Percentiles rank a stretch among this genome's conserved stretches.
These are phyloP conservation scores for Zalaria obscura DNA, from an alignment of 2,329 filamentous ascomycete species.

Conservation along the genomic window DNA sequence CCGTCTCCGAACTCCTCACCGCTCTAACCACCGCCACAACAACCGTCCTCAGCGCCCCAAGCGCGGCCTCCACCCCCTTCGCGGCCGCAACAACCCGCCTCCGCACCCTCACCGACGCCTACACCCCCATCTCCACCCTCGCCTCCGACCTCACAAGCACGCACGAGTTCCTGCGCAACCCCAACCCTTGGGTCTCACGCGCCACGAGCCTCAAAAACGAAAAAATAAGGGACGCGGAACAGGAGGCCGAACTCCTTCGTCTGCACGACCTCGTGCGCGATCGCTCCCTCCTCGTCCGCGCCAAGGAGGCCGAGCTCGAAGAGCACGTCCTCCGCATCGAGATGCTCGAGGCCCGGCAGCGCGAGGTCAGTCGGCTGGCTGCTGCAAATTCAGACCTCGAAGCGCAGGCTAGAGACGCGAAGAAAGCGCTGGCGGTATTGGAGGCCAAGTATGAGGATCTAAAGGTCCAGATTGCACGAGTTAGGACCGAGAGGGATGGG, in stretches of 20 bases:
- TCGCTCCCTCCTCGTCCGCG: slow-evolving; percentile 28
- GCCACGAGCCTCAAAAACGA: slow-evolving; percentile 70
- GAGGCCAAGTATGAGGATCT: slow-evolving; percentile 41
- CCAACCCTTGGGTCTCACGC: slow-evolving; percentile 71
- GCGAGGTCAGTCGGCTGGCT: slow-evolving; percentile 66
- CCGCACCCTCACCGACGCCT: slow-evolving; percentile 45
- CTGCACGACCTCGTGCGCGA: slow-evolving; percentile 71
- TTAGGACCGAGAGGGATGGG: slow-evolving; percentile 54
- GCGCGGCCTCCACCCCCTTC: slow-evolving; percentile 52
- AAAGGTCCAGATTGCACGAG: slow-evolving; percentile 11
- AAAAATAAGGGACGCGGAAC: slow-evolving; percentile 66
- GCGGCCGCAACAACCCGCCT: slow-evolving; percentile 54
- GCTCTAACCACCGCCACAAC: slow-evolving; percentile 45
- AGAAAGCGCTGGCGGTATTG: slow-evolving; percentile 9
- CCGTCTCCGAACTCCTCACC: slow-evolving; percentile 50
- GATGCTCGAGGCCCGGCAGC: slow-evolving; percentile 76
- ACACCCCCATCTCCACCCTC: slow-evolving; percentile 57
- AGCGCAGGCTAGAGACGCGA: slow-evolving; percentile 39
- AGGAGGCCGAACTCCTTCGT: slow-evolving; percentile 69
- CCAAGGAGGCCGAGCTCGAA: slow-evolving; percentile 63
- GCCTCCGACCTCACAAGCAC: slow-evolving; percentile 29
- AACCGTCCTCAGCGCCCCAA: slow-evolving; percentile 33
- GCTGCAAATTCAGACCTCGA: slow-evolving; percentile 54
- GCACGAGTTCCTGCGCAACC: slow-evolving; percentile 50
- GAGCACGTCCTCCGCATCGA: slow-evolving; percentile 87